These are phyloP conservation scores for Delphinella strobiligena DNA, from an alignment of 2,329 filamentous ascomycete genomes.

Conservation along the genomic window DNA sequence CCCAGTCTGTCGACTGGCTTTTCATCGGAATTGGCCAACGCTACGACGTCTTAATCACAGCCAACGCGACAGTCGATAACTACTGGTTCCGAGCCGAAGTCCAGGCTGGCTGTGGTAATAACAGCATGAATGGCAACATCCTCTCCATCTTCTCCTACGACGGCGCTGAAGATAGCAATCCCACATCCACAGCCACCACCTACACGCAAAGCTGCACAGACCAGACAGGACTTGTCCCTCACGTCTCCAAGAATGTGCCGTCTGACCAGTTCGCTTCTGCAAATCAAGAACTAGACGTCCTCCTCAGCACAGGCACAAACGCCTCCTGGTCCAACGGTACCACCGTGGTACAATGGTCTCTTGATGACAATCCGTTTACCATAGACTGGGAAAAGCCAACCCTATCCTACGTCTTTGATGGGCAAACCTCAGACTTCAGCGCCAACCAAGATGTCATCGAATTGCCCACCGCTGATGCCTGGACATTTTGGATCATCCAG, in stretches of 20 bases:
- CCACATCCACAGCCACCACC: slow-evolving; percentile 18
- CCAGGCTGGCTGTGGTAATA: slow-evolving; percentile 14
- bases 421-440: slow-evolving; percentile 26
- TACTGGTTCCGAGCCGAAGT: slow-evolving; percentile 26
- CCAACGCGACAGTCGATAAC: slow-evolving; percentile 19
- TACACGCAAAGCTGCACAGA: slow-evolving; percentile 30
- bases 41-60: slow-evolving; percentile 29
- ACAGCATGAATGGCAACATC: slow-evolving; percentile 20
- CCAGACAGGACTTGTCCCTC: slow-evolving; percentile 26
- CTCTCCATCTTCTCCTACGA: slow-evolving; percentile 28
- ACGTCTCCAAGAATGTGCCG: slow-evolving; percentile 24
- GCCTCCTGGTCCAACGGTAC: slow-evolving; percentile 1
- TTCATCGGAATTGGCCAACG: slow-evolving; percentile 28
- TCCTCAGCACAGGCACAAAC: slow-evolving; percentile 1
- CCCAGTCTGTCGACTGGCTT: slow-evolving; percentile 18
- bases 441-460: slow-evolving; percentile 12
- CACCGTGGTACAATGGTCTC: slow-evolving; percentile 1
- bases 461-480: slow-evolving; percentile 16
- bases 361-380: slow-evolving; percentile 17
- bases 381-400: slow-evolving; percentile 32
- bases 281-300: neutral
- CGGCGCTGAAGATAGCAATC: slow-evolving; percentile 17
- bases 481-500: slow-evolving; percentile 23
- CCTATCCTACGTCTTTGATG: slow-evolving; percentile 28
- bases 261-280: slow-evolving; percentile 17